These are phyloP conservation scores for Hypsizygus marmoreus DNA, from an alignment of 768 basidiomycete species.

Conservation along the genomic window DNA sequence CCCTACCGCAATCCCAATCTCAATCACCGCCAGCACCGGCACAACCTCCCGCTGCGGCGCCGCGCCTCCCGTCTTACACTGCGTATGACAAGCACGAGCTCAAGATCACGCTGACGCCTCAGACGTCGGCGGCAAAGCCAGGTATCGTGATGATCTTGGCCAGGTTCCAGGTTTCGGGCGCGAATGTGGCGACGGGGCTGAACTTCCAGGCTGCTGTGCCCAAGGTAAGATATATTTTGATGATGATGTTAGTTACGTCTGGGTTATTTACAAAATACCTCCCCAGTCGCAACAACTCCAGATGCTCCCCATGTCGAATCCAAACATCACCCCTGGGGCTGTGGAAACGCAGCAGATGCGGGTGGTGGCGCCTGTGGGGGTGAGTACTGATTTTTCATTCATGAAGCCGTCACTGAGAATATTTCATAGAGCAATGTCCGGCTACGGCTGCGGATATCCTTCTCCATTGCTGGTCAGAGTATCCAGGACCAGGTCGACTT, in stretches of 20 bases:
- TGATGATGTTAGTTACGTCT: not conserved
- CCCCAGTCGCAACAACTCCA: constrained; percentile 91
- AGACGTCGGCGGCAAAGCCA: constrained; percentile 77
- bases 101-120: constrained; percentile 87
- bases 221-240: constrained; percentile 54
- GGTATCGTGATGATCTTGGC: constrained; percentile 91
- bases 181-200: constrained; percentile 55
- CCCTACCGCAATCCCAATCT: constrained; percentile 39
- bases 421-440: constrained; percentile 71
- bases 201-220: constrained; percentile 98
- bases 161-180: constrained; percentile 73
- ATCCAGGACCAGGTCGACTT: constrained; percentile 96
- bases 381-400: constrained; percentile 41
- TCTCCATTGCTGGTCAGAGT: constrained; percentile 62
- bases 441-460: constrained; percentile 84
- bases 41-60: constrained; percentile 33
- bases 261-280: constrained; percentile 3
- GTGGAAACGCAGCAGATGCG: constrained; percentile 96
- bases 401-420: constrained; percentile 8
- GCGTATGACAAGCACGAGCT: constrained; percentile 94
- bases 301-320: constrained; percentile 96
- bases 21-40: constrained; percentile 34
- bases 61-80: constrained; percentile 70
- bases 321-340: constrained; percentile 72
- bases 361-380: constrained; percentile 84